These are phyloP conservation scores for Monosporascus sp. DNA, from an alignment of 2,329 filamentous ascomycete species.

Conservation along the genomic window DNA sequence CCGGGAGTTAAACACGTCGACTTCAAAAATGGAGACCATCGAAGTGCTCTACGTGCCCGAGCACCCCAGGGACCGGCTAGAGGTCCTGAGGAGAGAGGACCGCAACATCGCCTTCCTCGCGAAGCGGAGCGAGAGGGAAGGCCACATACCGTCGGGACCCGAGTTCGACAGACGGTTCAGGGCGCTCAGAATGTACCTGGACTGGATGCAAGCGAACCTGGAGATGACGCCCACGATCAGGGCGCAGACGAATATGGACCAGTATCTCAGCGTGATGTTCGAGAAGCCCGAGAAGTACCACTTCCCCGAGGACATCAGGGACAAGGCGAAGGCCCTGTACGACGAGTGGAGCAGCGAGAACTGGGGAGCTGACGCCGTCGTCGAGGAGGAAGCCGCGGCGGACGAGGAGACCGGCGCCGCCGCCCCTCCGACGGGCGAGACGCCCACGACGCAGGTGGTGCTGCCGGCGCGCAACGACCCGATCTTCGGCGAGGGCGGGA, in stretches of 20 bases:
- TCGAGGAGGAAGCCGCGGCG: slow-evolving; percentile 4
- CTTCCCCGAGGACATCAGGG: slow-evolving; percentile 13
- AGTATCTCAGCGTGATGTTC: slow-evolving; percentile 3
- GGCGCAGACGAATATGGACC: neutral
- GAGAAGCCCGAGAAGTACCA: slow-evolving; percentile 2
- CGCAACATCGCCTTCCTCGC: slow-evolving; percentile 3
- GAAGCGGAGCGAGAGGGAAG: slow-evolving; percentile 1
- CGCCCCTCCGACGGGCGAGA: slow-evolving; percentile 1
- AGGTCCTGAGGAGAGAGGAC: slow-evolving; percentile 5
- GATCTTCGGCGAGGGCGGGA: slow-evolving; percentile 16
- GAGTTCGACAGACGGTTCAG: slow-evolving; percentile 7
- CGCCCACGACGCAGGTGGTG: slow-evolving; percentile 1
- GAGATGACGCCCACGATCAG: slow-evolving; percentile 17
- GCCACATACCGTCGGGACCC: slow-evolving; percentile 1
- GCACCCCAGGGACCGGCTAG: neutral
- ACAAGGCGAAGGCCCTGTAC: slow-evolving; percentile 7
- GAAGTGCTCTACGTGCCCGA: slow-evolving; percentile 7
- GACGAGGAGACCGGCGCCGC: neutral
- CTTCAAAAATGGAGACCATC: slow-evolving; percentile 2
- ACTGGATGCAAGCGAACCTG: slow-evolving; percentile 16
- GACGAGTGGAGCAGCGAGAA: slow-evolving; percentile 16
- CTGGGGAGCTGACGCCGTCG: slow-evolving; percentile 17
- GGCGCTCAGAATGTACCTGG: slow-evolving; percentile 9
- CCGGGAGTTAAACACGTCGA: too few relatives aligned
- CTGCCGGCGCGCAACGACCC: slow-evolving; percentile 14